These are phyloP conservation scores for Discostella stelligeroides DNA, from an alignment of 108 stramenopile genomes.

Conservation along the genomic window DNA sequence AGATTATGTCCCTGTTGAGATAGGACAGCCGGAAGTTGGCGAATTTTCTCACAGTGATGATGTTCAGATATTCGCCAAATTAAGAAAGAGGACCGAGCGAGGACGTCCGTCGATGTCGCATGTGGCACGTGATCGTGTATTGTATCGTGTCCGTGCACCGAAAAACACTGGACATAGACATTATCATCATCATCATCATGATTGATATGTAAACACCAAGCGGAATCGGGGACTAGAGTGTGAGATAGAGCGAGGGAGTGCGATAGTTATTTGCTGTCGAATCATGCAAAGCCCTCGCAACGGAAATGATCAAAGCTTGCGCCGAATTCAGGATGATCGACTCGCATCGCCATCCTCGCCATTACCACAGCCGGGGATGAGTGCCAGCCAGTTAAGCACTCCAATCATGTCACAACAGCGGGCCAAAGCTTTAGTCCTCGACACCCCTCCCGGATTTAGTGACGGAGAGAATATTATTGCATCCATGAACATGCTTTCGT, in stretches of 20 bases:
- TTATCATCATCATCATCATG: no score
- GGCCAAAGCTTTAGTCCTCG: constrained; percentile 2
- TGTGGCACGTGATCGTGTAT: no score
- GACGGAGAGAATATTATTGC: not conserved
- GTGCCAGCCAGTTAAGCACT: constrained; percentile 29
- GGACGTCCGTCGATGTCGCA: no score
- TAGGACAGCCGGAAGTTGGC: no score
- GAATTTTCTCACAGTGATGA: no score
- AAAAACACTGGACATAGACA: no score
- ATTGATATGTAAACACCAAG: no score
- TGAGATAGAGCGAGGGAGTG: not conserved
- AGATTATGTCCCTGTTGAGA: no score
- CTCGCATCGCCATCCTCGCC: constrained; percentile 13
- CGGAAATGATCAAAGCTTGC: constrained; percentile 2
- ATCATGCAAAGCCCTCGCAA: not conserved
- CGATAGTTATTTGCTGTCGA: not conserved
- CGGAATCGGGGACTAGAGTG: no score
- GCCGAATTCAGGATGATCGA: not conserved
- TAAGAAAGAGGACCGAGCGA: no score
- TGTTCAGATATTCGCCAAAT: no score
- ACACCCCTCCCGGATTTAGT: constrained; percentile 19
- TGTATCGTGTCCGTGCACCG: no score
- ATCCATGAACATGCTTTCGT: not conserved
- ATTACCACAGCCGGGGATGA: not conserved
- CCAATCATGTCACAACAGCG: constrained; percentile 27